phyloP scores from a whole-genome alignment of 495 filamentous ascomycete species.

The Aspergillus bertholletiae region DNA sequence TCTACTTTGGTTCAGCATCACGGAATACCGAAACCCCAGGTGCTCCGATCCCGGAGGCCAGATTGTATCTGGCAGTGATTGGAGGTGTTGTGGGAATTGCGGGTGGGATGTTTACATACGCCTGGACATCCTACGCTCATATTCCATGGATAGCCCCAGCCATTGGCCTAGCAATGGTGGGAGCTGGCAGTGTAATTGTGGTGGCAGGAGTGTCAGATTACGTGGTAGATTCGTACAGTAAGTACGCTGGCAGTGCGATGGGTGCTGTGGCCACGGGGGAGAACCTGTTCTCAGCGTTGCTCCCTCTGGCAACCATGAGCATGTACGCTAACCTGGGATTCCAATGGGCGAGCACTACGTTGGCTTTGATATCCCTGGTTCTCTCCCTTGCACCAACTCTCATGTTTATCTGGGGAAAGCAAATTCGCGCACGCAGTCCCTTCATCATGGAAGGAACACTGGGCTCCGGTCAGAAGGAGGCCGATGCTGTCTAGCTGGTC shows the following conservation, averaged over 20 bases:
- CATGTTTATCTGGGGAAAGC: constrained; percentile 26
- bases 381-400: constrained; percentile 24
- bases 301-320: constrained; percentile 27
- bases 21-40: too few relatives aligned
- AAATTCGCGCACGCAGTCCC: constrained; percentile 28
- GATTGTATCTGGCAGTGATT: constrained; percentile 30
- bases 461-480: too few relatives aligned
- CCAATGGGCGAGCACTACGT: constrained; percentile 33
- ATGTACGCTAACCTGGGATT: constrained; percentile 34
- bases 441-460: too few relatives aligned
- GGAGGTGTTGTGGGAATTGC: constrained; percentile 32
- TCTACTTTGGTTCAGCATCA: too few relatives aligned
- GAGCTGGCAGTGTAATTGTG: too few relatives aligned
- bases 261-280: constrained; percentile 20
- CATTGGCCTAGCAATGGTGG: too few relatives aligned
- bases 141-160: background rate
- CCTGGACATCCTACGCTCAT: constrained; percentile 33
- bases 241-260: constrained; percentile 23
- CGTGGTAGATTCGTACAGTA: constrained; percentile 19
- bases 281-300: constrained; percentile 21
- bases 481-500: too few relatives aligned
- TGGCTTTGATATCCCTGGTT: constrained; percentile 27
- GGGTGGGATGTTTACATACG: constrained; percentile 39
- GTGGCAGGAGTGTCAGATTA: background rate
- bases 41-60: constrained; percentile 39